Base-by-base conservation (phyloP, 192 early-diverging fungal species). In the Thamnidium elegans region DNA sequence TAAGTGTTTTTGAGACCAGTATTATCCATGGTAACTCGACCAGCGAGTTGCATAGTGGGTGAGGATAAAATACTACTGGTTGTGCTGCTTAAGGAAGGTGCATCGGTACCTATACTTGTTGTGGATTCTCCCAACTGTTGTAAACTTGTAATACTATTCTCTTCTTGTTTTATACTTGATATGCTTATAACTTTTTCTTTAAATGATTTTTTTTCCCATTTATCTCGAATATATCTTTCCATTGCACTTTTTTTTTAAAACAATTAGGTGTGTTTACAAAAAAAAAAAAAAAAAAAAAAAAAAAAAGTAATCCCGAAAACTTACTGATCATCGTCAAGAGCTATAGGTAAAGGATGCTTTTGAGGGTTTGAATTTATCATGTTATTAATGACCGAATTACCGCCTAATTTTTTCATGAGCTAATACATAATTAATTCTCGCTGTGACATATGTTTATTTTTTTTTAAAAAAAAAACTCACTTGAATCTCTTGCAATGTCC, bases 171-270 rank as follows among this genome's bases (percentile, higher is more conserved):
- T 39, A 10, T 39, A 39, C 5, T 6, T 39, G 36, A 10, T 45
- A 32, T 26, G 26, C 26, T 26, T 26, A 26, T 26, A 26, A 3
- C 26, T 26, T 26, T 31, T 13, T 55, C 66, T 61, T 59, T 46
- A 61, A 68, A 68, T 20, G 50, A 68, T 36, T 81, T 86, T 56
- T 73, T 85, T 66, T 96, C 92, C 75, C 95, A 98, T 78, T 98
- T 98, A 78, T 93, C 83, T 31, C 93, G 87, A 58, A 98, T 94
- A 61, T 87, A 95, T 44, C 80, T 77, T 68, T 95, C 93, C 81
- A 96, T 85, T 32, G 92, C 92, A 20, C 88, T 87, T 73, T 66
- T 39, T 43, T 52, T 47, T 23, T 20, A 45, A 17, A 47, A 46
- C 26, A 36, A 54, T 32, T 26, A 58, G 20, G 53, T 1, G 4